Evolutionary conservation across 2,329 filamentous ascomycete species (phyloP).

Genomic region (Tolypocladium ophioglossoides): DNA sequence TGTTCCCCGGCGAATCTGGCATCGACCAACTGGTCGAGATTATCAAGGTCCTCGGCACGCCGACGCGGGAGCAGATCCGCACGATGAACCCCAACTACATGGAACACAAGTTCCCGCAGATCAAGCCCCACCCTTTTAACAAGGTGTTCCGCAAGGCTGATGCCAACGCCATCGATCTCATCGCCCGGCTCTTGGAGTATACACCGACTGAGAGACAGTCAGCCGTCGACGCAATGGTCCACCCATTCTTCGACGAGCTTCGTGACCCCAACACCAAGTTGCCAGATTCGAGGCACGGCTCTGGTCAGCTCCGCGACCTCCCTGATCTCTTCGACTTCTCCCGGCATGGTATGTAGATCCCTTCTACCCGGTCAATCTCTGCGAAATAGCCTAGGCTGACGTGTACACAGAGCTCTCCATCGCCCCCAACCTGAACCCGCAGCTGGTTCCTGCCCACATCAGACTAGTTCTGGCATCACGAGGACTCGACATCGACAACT

Average conservation of each 20-base stretch:
- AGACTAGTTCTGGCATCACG: conserved; percentile 61
- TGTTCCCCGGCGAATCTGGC: conserved; percentile 96
- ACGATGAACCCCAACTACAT: conserved; percentile 99
- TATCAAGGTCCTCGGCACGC: conserved; percentile 96
- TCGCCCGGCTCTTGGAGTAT: conserved; percentile 89
- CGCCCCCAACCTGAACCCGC: conserved; percentile 72
- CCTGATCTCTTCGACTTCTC: conserved; percentile 89
- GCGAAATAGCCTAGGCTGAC: conserved; percentile 1
- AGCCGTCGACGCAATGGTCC: conserved; percentile 92
- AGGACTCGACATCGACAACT: conserved; percentile 87
- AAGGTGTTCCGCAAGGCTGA: conserved; percentile 99
- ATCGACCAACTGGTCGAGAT: conserved; percentile 99
- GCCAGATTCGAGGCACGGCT: conserved; percentile 86
- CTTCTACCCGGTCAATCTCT: not conserved
- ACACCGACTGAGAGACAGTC: conserved; percentile 92
- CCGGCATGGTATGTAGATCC: conserved; percentile 65
- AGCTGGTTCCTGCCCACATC: conserved; percentile 78
- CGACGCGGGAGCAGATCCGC: conserved; percentile 93
- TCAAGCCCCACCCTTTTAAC: conserved; percentile 98
- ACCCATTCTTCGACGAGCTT: conserved; percentile 97
- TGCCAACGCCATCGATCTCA: conserved; percentile 84
- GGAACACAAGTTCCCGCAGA: conserved; percentile 99
- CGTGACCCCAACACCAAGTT: conserved; percentile 83
- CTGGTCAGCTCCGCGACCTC: conserved; percentile 68
- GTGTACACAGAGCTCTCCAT: conserved; percentile 80